Base-by-base conservation (phyloP, 2,329 filamentous ascomycete species). In the Pseudomassariella vexata region DNA sequence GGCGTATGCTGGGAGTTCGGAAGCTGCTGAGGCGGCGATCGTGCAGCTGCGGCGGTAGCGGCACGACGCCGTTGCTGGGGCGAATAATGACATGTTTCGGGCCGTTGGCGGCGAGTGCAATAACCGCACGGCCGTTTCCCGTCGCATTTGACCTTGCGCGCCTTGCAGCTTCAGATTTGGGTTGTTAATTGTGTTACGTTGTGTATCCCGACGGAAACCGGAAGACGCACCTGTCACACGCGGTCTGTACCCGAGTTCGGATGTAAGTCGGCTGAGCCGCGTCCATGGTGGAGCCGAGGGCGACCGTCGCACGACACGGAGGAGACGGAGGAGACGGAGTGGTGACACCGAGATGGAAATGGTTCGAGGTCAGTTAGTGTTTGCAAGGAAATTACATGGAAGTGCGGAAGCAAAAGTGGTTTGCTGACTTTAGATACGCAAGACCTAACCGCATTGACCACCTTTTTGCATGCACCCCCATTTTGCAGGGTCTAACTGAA, bases 91-190 rank as follows among this genome's bases (percentile, higher is more conserved):
- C 67, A 70, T 9, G 52, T 37, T 10, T 62, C 50, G 4, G 63
- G 51, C 17, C 61, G 58, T 35, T 58, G 58, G 1, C 65, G 54
- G 1, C 57, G 50, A 8, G 55, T 49, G 38, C 67, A 71, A 44
- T 67, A 66, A n/a, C 53, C 55, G 40, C 67, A 71, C 1, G 67
- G 67, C 14, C 56, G 42, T n/a, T 54, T 56, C 3, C 67, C 67
- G 35, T 68, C 66, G 48, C 67, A 71, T 44, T 67, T 69, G 24
- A 70, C 62, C 51, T 70, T 70, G 29, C 65, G 60, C 5, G 60
- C 53, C 40, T 71, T 71, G 53, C 67, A 71, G 2, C 63, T 33
- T 12, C 22, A n/a, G n/a, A n/a, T n/a, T n/a, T n/a, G n/a, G 22
- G 14, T 18, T 24, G 8, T 9, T 27, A 17, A 7, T 15, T 7